Evolutionary conservation across 768 basidiomycete genomes (phyloP).

Genomic region (Russula olivacea): DNA sequence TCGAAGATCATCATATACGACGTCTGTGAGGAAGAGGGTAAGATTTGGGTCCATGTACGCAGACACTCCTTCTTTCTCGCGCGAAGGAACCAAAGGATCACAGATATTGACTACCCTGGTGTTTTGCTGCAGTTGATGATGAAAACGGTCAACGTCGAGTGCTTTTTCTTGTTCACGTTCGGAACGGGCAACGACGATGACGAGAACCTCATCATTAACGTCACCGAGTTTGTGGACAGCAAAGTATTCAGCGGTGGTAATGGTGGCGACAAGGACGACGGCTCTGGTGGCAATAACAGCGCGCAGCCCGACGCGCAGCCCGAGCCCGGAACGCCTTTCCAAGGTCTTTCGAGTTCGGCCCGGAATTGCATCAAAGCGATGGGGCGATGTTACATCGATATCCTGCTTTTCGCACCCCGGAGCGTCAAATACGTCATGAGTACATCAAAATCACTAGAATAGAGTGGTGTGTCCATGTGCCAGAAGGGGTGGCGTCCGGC

Average conservation of each 20-base stretch:
- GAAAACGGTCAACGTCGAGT: neutral
- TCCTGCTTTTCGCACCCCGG: neutral
- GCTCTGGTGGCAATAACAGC: neutral
- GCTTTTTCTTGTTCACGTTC: no score
- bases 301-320: neutral
- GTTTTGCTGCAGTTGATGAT: neutral
- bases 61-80: no score
- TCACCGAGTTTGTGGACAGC: slow-evolving; percentile 1
- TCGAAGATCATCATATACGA: slow-evolving; percentile 3
- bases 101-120: neutral
- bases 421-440: neutral
- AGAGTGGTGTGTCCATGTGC: neutral
- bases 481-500: neutral
- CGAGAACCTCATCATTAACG: no score
- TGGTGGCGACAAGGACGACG: no score
- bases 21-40: neutral
- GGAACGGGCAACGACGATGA: no score
- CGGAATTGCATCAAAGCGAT: neutral
- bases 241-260: neutral
- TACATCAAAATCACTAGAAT: neutral
- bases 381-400: neutral
- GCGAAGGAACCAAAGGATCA: no score
- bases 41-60: neutral
- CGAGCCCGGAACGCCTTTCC: neutral
- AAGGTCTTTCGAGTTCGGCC: neutral